These are phyloP conservation scores for Sugiyamaella neomexicana DNA, from an alignment of 1,139 yeast species.

Conservation along the genomic window DNA sequence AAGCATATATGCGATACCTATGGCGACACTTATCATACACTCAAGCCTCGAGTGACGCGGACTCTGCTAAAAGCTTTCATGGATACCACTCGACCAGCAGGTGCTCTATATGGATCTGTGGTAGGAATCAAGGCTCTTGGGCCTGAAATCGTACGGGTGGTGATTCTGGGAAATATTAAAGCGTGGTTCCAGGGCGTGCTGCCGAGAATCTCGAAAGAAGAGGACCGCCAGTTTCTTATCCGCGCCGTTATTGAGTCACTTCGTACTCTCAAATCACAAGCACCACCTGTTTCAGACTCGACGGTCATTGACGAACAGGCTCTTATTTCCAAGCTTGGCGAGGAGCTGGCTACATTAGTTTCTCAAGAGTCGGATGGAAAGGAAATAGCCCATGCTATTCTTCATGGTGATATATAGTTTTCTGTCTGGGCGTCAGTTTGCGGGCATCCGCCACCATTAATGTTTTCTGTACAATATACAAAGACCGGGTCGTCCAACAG, in stretches of 20 bases:
- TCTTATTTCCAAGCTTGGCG: slow-evolving; percentile 62
- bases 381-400: slow-evolving; percentile 65
- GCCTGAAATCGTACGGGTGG: slow-evolving; percentile 80
- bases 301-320: slow-evolving; percentile 43
- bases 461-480: no score
- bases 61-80: slow-evolving; percentile 87
- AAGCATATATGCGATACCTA: slow-evolving; percentile 74
- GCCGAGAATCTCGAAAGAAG: slow-evolving; percentile 32
- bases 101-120: slow-evolving; percentile 91
- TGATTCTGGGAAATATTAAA: slow-evolving; percentile 78
- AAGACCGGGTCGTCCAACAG: no score
- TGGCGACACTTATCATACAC: slow-evolving; percentile 83
- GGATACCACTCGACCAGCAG: slow-evolving; percentile 74
- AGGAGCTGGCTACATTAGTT: slow-evolving; percentile 53
- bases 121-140: slow-evolving; percentile 84
- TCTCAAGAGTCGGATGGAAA: slow-evolving; percentile 55
- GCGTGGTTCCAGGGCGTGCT: slow-evolving; percentile 57
- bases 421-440: neutral
- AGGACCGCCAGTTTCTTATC: slow-evolving; percentile 30
- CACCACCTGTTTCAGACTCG: slow-evolving; percentile 28
- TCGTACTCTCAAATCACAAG: slow-evolving; percentile 33
- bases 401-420: slow-evolving; percentile 59
- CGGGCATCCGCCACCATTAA: no score
- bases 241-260: slow-evolving; percentile 39
- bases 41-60: slow-evolving; percentile 91